Percentiles rank a stretch among this genome's conserved stretches.
These are phyloP conservation scores for Ceratocystis lukuohia DNA, from an alignment of 2,329 filamentous ascomycete species.

Conservation along the genomic window DNA sequence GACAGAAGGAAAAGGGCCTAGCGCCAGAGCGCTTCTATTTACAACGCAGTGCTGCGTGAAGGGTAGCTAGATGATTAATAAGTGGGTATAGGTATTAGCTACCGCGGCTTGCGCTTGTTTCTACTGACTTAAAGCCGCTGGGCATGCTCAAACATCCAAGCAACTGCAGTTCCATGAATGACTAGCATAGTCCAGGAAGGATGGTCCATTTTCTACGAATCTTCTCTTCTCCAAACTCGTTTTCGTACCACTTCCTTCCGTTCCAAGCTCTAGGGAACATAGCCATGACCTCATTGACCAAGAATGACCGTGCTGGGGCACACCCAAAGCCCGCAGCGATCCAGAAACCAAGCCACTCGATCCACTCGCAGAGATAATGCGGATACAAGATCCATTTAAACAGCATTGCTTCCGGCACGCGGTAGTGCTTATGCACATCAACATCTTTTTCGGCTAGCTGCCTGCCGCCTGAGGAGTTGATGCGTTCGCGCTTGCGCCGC, in stretches of 20 bases:
- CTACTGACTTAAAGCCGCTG: too few relatives aligned
- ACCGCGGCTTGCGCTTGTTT: too few relatives aligned
- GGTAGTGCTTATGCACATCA: slow-evolving; percentile 67
- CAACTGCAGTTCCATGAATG: not conserved
- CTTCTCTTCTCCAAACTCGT: slow-evolving; percentile 75
- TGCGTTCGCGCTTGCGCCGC: slow-evolving; percentile 36
- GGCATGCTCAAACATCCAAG: too few relatives aligned
- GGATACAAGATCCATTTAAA: slow-evolving; percentile 77
- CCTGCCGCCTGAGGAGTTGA: slow-evolving; percentile 25
- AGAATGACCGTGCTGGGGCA: slow-evolving; percentile 64
- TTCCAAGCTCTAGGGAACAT: slow-evolving; percentile 80
- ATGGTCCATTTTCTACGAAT: slow-evolving; percentile 63
- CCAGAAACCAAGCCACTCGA: slow-evolving; percentile 88
- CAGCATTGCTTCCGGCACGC: slow-evolving; percentile 69
- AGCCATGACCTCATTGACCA: slow-evolving; percentile 74
- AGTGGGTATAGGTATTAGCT: too few relatives aligned
- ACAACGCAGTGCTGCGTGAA: not conserved
- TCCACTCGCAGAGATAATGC: slow-evolving; percentile 93
- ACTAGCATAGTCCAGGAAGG: slow-evolving; percentile 37
- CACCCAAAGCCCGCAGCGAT: slow-evolving; percentile 56
- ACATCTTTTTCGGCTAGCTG: slow-evolving; percentile 21
- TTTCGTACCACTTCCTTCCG: slow-evolving; percentile 73
- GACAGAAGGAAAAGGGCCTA: not conserved
- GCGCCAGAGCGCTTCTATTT: not conserved
- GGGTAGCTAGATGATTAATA: too few relatives aligned